Evolutionary conservation across 306 rosid genomes (phyloP).

Genomic region (Phaseolus lunatus): DNA sequence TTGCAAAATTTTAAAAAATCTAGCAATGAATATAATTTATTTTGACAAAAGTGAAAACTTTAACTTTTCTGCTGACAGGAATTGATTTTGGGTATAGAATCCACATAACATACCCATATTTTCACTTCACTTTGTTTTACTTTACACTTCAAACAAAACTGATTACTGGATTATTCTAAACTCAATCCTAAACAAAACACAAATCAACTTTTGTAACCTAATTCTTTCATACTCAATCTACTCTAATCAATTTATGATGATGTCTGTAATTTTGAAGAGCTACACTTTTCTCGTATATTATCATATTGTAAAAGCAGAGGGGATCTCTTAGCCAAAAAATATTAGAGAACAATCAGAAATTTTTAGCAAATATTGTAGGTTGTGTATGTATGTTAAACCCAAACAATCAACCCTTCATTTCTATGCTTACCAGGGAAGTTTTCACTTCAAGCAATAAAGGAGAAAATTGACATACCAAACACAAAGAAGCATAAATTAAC

Average conservation of each 20-base stretch:
- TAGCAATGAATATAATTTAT: neutral
- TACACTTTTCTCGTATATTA: neutral
- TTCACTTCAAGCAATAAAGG: slow-evolving; percentile 27
- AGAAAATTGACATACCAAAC: slow-evolving; percentile 6
- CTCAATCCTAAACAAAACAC: neutral
- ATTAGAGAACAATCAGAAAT: neutral
- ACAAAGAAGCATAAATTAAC: slow-evolving; percentile 8
- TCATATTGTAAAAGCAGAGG: neutral
- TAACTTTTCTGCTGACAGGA: neutral
- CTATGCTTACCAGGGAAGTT: neutral
- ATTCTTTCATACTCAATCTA: neutral
- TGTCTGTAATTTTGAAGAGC: neutral
- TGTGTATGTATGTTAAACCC: neutral
- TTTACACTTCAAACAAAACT: neutral
- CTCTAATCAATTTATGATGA: slow-evolving; percentile 10
- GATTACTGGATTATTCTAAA: neutral
- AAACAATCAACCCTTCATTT: slow-evolving; percentile 28
- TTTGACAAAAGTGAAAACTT: neutral
- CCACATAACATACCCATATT: neutral
- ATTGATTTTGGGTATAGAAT: neutral
- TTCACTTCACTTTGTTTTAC: neutral
- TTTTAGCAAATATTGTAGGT: neutral
- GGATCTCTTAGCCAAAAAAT: neutral
- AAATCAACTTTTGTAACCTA: neutral
- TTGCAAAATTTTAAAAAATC: neutral